Base-by-base conservation (phyloP, 225 moss, liverwort and hornwort species). In the Physcomitrium patens region DNA sequence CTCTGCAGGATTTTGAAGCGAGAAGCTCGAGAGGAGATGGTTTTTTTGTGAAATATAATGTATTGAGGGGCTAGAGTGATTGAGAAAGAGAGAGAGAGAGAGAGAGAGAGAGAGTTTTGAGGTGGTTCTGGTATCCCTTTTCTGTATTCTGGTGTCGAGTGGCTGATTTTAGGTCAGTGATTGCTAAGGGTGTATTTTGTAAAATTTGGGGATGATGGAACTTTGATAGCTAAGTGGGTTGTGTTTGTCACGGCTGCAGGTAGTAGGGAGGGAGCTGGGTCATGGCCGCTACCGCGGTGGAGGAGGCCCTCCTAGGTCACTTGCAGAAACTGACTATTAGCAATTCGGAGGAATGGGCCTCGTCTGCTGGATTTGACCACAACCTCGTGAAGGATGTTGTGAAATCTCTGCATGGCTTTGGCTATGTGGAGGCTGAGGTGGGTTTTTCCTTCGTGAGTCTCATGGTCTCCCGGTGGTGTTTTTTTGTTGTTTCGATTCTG, bases 291-390 rank as follows among this genome's bases (percentile, higher is more conserved):
- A 59, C 28, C 37, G 77, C 60, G 27, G 60, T 84, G 75, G 91
- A 88, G 67, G 88, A 91, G 59, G 67, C 18, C 5, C 49, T 91
- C 19, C 79, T 91, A 10, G 72, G 72, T 44, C 74, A 84, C 53
- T 58, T 88, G 61, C 52, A 88, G 65, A 31, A 47, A 16, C 74
- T 74, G 9, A 78, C 72, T 28, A 78, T 88, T 53, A 10, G 50
- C 12, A 85, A 86, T 77, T 88, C 86, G 7, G 86, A 78, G 12
- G 57, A 68, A 27, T 88, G 88, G 90, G 86, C 91, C 16, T 71
- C 64, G 23, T 27, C 49, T 20, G 64, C 74, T 68, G 74, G 79
- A 13, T 57, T 84, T 12, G 86, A 91, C 56, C 88, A 88, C 73
- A 70, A 43, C 4, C 59, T 65, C 23, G 65, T 91, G 7, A 84